Evolutionary conservation across 129 eudicot genomes (phyloP).

Genomic region (Chrysanthemum lavandulifolium): DNA sequence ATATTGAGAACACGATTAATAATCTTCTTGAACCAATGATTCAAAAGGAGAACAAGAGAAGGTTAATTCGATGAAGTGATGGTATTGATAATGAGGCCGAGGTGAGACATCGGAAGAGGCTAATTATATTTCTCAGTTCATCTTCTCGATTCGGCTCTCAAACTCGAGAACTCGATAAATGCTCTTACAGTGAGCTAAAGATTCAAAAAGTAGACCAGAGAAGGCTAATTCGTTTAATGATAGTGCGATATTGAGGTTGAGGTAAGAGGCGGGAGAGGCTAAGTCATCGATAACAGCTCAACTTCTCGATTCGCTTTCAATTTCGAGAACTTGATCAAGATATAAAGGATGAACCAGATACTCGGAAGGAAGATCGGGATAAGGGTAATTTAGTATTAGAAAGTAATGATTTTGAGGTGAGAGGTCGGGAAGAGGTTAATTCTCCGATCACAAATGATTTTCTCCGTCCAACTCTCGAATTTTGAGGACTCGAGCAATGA

Average conservation of each 20-base stretch:
- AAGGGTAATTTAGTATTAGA: too few species aligned
- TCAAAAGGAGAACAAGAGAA: too few species aligned
- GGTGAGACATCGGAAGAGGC: constrained; percentile 15
- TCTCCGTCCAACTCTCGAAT: constrained; percentile 12
- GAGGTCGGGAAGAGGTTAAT: constrained; percentile 22
- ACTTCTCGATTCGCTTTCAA: neutral
- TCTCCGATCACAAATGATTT: constrained; percentile 3
- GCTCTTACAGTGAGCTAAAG: constrained; percentile 19
- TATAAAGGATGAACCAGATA: neutral
- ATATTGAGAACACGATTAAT: too few species aligned
- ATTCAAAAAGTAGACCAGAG: constrained; percentile 26
- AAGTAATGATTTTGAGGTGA: neutral
- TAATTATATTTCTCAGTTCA: constrained; percentile 6
- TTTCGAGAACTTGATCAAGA: neutral
- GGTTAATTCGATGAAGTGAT: neutral
- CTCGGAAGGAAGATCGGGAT: neutral
- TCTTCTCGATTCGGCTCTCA: constrained; percentile 1
- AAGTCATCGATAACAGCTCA: neutral
- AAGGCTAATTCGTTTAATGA: neutral
- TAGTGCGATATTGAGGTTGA: neutral
- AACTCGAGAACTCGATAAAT: constrained; percentile 10
- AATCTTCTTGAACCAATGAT: too few species aligned
- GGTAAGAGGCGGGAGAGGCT: constrained; percentile 24
- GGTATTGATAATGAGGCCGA: neutral
- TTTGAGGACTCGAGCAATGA: constrained; percentile 3